Evolutionary conservation across 164 flowering plant genomes (phyloP).

Genomic region (Dillenia suffruticosa): DNA sequence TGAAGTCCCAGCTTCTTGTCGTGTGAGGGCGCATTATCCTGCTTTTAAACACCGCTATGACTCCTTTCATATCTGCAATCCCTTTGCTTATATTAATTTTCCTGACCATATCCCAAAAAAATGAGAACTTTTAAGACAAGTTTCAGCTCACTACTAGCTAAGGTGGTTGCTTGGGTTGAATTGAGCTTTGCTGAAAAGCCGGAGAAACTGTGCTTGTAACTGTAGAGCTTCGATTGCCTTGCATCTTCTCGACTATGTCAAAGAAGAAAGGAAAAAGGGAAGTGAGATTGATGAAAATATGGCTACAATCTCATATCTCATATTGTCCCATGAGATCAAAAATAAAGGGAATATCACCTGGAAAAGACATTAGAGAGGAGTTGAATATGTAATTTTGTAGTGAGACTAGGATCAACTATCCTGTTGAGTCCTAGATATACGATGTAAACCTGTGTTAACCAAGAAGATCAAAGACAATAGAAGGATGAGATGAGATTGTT

Average conservation of each 20-base stretch:
- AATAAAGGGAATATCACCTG: conserved; percentile 20
- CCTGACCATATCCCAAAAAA: not conserved
- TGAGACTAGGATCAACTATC: conserved; percentile 30
- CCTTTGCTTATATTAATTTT: not conserved
- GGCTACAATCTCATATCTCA: not conserved
- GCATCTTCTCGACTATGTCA: conserved; percentile 47
- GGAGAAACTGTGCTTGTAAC: conserved; percentile 65
- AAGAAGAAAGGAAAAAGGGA: not conserved
- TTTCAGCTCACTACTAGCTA: conserved; percentile 33
- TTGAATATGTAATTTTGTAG: conserved; percentile 38
- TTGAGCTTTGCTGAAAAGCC: conserved; percentile 71
- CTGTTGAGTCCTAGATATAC: conserved; percentile 54
- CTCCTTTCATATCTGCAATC: conserved; percentile 54
- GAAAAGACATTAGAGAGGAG: conserved; percentile 52
- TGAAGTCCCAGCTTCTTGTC: conserved; percentile 82
- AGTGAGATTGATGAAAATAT: not conserved
- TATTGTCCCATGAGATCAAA: no score
- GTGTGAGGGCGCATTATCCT: conserved; percentile 44
- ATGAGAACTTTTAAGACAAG: not conserved
- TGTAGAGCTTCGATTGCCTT: conserved; percentile 46
- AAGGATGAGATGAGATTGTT: conserved; percentile 9
- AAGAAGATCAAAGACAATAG: not conserved
- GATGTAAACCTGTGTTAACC: conserved; percentile 47
- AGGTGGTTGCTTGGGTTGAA: conserved; percentile 51
- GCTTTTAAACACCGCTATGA: conserved; percentile 62